Base-by-base conservation (phyloP, 257 asterid species). In the Solanum pinnatisectum region DNA sequence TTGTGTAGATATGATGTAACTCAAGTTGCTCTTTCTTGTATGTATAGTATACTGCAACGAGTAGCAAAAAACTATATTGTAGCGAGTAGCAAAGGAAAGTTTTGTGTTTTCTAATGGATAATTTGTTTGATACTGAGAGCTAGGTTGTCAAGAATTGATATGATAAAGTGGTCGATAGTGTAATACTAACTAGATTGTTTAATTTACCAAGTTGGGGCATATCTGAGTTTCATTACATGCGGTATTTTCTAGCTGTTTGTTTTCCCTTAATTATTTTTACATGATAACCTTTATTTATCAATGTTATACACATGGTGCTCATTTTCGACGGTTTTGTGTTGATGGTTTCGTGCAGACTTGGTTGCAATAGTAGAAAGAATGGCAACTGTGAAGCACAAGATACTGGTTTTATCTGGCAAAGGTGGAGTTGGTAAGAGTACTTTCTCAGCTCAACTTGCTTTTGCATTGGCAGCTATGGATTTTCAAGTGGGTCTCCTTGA, bases 401-500 rank as follows among this genome's bases (percentile, higher is more conserved):
- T 96, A 90, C 92, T 96, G 78, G 96, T 96, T 42, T 86, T 95
- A 20, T 96, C 99, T 14, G 98, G 99, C 72, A 94, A 96, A 83
- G 99, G 99, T 63, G 99, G 99, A 70, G 98, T 96, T 44, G 98
- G 99, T 84, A 96, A 96, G 96, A 96, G 99, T 87, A 96, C 99
- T 13, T 92, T 96, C 92, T 94, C 98, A 2, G 98, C 98, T 71
- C 99, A 95, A 89, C 95, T 96, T 85, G 91, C 99, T 32, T 95
- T 92, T 84, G 95, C 98, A 59, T 92, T 96, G 25, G 98, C 98
- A 22, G 92, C 94, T 56, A 95, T 89, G 98, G 95, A 93, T 91
- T 96, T 92, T 90, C 93, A 93, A 88, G 99, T 95, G 9, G 98
- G 98, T 89, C 95, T 96, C 30, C 99, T 96, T 32, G 99, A 96